Evolutionary conservation across 2,329 filamentous ascomycete genomes (phyloP), one percentile per base, ranked within the genome.

Genomic region (Cordyceps sp.): DNA sequence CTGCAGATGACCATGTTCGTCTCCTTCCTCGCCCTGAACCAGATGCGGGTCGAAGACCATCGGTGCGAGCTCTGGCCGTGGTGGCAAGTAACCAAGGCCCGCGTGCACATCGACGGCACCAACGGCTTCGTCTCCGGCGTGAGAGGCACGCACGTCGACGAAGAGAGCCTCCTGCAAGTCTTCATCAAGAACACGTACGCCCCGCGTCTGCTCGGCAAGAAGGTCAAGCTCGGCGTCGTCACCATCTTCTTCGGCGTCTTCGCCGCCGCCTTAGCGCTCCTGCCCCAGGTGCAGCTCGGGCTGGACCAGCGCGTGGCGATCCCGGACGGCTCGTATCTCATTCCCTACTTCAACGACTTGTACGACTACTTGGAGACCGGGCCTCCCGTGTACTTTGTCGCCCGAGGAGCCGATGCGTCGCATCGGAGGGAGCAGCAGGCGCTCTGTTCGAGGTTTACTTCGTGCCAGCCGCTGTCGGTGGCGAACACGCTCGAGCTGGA

Each of bases 1-100:
- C 62, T 98, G 6, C 90, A 98, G 53, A 79, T 96, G 42, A 98
- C 92, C 1, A 88, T 96, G 74, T 98, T 98, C 48, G 71, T 94
- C 25, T 88, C 92, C 1, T 78, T 96, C 4, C 66, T 98, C 7
- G 75, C 86, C 3, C 66, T 93, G 36, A 98, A 98, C 48, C 90
- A 98, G 56, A 72, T 75, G 49, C 73, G 92, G 8, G 86, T 93
- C 1, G 88, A 98, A 49, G 78, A 81, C 43, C 73, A 82, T 33
- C 75, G 88, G 18, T 84, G 85, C 30, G 90, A 98, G 53, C 90
- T 92, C 48, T 75, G 94, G 49, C 92, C 90, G 5, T 98, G 82
- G 57, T 61, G 93, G 38, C 80, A 79, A 33, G 71, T 96, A 36
- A 78, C 74, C 48, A 74, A 76, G 34, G 81, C 82, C 2, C 66